Percentiles rank a stretch among this genome's conserved stretches.
Evolutionary conservation across 176 grass and related monocot genomes (phyloP).

Genomic region (Eleusine indica): DNA sequence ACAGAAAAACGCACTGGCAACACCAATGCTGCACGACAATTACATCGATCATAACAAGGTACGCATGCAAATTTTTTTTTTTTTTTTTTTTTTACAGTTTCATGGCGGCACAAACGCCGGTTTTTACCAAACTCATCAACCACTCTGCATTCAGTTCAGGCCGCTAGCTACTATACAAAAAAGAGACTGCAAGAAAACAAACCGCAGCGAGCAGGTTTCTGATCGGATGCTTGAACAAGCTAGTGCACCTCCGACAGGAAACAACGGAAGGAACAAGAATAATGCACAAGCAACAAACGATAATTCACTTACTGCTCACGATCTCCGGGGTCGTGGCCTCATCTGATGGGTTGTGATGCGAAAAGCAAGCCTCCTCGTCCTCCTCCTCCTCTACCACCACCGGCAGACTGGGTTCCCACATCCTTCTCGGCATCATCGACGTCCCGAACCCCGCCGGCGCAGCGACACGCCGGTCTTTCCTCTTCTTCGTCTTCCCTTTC

Average conservation of each 20-base stretch:
- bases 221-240: neutral
- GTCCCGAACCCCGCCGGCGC: neutral
- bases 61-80: too few species aligned
- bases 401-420: conserved; percentile 59
- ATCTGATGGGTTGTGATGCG: too few species aligned
- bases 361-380: neutral
- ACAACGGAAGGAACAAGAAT: too few species aligned
- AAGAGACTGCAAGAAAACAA: neutral
- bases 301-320: neutral
- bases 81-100: neutral
- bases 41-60: neutral
- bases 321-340: too few species aligned
- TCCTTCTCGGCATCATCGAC: neutral
- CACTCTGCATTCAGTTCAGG: neutral
- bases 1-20: neutral
- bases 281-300: neutral
- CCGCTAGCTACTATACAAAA: neutral
- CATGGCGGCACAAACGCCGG: neutral
- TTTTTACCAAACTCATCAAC: neutral
- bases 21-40: neutral
- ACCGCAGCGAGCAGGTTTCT: too few species aligned
- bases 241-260: neutral
- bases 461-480: neutral
- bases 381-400: conserved; percentile 43
- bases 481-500: neutral